Evolutionary conservation across 805 yeast species (phyloP).

Genomic region (Schwanniomyces polymorphus): DNA sequence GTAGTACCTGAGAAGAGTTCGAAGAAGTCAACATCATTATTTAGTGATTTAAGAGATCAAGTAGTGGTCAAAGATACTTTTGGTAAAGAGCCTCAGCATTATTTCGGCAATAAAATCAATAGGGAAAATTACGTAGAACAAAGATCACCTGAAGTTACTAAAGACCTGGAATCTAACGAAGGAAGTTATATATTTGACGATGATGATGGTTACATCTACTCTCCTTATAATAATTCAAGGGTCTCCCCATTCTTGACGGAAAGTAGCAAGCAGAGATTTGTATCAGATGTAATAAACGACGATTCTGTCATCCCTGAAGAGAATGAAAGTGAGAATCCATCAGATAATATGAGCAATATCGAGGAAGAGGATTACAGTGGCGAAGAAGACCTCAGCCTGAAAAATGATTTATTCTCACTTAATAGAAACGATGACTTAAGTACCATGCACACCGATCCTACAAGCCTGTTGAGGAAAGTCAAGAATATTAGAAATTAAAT

Average conservation of each 20-base stretch:
- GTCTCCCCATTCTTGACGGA: background rate
- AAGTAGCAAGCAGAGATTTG: background rate
- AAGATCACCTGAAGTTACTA: background rate
- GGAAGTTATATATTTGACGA: conserved; percentile 4
- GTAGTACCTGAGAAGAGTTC: background rate
- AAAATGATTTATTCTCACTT: conserved; percentile 3
- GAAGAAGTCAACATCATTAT: background rate
- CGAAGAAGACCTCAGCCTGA: background rate
- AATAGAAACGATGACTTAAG: conserved; percentile 1
- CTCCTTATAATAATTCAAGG: background rate
- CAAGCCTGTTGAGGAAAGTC: background rate
- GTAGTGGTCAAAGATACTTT: background rate
- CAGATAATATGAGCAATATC: background rate
- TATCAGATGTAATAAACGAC: background rate
- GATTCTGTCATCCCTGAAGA: background rate
- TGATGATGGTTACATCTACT: conserved; percentile 8
- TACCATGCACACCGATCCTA: conserved; percentile 1
- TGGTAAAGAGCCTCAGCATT: background rate
- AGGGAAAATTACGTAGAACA: background rate
- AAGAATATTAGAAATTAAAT: background rate
- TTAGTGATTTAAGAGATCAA: background rate
- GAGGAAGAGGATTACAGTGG: background rate
- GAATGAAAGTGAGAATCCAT: background rate
- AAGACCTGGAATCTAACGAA: background rate
- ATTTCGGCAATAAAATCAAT: background rate